A percentile compares a stretch with the other conserved stretches of the same genome.
phyloP scores from a whole-genome alignment of 441 rosid species.

The Gossypium gossypioides region DNA sequence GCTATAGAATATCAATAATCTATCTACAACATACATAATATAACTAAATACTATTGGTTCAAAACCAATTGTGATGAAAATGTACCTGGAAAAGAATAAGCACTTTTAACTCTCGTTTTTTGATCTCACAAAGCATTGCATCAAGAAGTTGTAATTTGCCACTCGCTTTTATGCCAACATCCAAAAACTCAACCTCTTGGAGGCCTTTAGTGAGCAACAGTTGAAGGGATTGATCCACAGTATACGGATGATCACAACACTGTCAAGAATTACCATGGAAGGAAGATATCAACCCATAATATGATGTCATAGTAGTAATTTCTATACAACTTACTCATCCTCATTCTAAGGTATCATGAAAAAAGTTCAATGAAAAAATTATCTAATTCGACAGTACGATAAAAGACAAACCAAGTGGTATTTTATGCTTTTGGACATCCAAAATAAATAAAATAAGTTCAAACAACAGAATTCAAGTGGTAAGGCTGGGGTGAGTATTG shows the following conservation, averaged over 20 bases:
- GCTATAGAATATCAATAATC: not conserved
- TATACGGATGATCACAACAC: slow-evolving; percentile 92
- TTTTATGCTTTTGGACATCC: not conserved
- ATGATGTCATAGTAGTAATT: not conserved
- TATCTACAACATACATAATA: not conserved
- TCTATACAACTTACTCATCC: not conserved
- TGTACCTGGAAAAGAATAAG: slow-evolving; percentile 81
- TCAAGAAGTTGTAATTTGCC: slow-evolving; percentile 79
- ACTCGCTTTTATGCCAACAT: slow-evolving; percentile 79
- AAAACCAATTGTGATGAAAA: not conserved
- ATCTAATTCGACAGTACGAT: not conserved
- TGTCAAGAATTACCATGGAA: slow-evolving; percentile 32
- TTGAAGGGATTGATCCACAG: slow-evolving; percentile 40
- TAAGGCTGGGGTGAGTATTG: not conserved
- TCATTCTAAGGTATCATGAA: not conserved
- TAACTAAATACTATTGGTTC: not conserved
- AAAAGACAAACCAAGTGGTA: not conserved
- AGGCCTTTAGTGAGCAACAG: slow-evolving; percentile 30
- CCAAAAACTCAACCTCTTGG: slow-evolving; percentile 33
- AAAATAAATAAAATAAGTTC: not conserved
- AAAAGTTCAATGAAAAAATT: not conserved
- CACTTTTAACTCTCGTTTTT: slow-evolving; percentile 48
- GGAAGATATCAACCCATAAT: slow-evolving; percentile 5
- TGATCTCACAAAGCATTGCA: slow-evolving; percentile 56
- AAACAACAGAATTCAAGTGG: not conserved